phyloP scores from a whole-genome alignment of 805 yeast genomes.

The Priceomyces haplophilus region DNA sequence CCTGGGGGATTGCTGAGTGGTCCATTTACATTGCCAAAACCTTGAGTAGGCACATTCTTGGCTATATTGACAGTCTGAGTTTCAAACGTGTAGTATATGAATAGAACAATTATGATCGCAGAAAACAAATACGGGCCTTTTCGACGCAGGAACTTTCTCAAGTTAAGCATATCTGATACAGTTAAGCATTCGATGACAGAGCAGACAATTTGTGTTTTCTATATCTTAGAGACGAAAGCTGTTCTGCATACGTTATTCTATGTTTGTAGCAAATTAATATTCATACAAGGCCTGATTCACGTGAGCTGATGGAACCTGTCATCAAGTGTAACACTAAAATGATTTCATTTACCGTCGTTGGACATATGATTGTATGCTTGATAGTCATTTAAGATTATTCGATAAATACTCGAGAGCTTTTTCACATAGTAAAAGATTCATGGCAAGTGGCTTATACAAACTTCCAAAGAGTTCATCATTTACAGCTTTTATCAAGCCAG shows the following conservation, averaged over 20 bases:
- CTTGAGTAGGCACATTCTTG: not conserved
- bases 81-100: not conserved
- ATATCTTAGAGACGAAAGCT: too few species aligned
- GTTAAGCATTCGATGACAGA: not conserved
- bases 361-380: not conserved
- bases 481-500: conserved; percentile 27
- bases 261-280: too few species aligned
- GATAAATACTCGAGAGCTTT: not conserved
- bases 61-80: not conserved
- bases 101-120: not conserved
- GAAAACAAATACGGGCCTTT: not conserved
- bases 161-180: not conserved
- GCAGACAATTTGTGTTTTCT: too few species aligned
- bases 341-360: too few species aligned
- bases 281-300: too few species aligned
- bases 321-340: too few species aligned
- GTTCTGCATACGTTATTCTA: too few species aligned
- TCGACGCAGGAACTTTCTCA: not conserved
- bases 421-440: not conserved
- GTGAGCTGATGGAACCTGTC: too few species aligned
- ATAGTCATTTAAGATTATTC: not conserved
- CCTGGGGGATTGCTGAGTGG: conserved; percentile 4
- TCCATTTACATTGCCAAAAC: not conserved
- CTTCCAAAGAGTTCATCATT: conserved; percentile 31
- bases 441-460: conserved; percentile 17